Evolutionary conservation across 192 early-diverging fungal genomes (phyloP).

Genomic region (Jimgerdemannia lactiflua): DNA sequence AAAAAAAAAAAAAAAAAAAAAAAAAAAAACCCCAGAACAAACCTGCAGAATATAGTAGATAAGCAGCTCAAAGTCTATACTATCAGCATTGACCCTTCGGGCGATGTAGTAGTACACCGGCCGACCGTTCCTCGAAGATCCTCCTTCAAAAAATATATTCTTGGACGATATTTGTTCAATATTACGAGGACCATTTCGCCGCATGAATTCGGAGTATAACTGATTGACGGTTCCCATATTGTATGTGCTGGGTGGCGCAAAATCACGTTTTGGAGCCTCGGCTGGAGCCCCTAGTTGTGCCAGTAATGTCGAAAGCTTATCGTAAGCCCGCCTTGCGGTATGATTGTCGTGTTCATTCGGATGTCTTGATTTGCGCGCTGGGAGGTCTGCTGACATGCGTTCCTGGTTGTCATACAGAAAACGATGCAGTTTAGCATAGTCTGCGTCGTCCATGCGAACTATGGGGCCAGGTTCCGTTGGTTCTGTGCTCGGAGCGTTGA

Average conservation of each 20-base stretch:
- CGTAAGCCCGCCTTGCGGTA: slow-evolving; percentile 63
- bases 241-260: slow-evolving; percentile 40
- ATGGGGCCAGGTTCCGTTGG: not conserved
- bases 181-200: slow-evolving; percentile 60
- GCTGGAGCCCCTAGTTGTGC: slow-evolving; percentile 87
- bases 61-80: slow-evolving; percentile 81
- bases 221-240: slow-evolving; percentile 47
- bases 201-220: slow-evolving; percentile 66
- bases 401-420: slow-evolving; percentile 68
- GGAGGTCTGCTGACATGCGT: slow-evolving; percentile 63
- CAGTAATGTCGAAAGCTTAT: slow-evolving; percentile 79
- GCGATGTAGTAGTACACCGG: slow-evolving; percentile 87
- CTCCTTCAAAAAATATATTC: slow-evolving; percentile 81
- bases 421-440: slow-evolving; percentile 48
- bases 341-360: not conserved
- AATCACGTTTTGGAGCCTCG: slow-evolving; percentile 55
- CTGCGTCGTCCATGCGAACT: slow-evolving; percentile 27
- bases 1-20: slow-evolving; percentile 1
- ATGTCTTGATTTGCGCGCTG: slow-evolving; percentile 44
- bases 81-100: slow-evolving; percentile 69
- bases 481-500: slow-evolving; percentile 21
- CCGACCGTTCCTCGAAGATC: slow-evolving; percentile 64
- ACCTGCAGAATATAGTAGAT: slow-evolving; percentile 73
- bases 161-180: slow-evolving; percentile 67
- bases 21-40: slow-evolving; percentile 16